These are phyloP conservation scores for Leccinum fallax DNA, from an alignment of 1,284 basidiomycete genomes.

Conservation along the genomic window DNA sequence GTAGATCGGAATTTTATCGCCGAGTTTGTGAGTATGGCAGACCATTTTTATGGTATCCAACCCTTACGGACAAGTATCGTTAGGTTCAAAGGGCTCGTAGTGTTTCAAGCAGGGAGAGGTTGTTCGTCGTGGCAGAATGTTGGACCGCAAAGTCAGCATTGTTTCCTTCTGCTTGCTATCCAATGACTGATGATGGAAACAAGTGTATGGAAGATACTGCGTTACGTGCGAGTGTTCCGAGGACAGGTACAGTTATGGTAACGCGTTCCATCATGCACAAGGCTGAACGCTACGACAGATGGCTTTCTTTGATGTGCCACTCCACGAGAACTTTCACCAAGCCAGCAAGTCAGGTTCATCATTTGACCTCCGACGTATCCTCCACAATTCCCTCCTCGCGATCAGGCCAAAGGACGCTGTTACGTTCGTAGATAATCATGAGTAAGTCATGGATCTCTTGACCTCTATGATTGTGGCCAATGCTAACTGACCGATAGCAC, in stretches of 20 bases:
- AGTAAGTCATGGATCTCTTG: constrained; percentile 48
- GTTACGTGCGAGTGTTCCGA: constrained; percentile 60
- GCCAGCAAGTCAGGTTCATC: constrained; percentile 60
- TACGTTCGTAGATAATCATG: constrained; percentile 84
- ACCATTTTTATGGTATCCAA: background rate
- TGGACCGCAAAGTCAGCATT: constrained; percentile 65
- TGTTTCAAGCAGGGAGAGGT: constrained; percentile 44
- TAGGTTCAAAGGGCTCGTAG: constrained; percentile 57
- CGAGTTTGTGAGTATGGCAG: constrained; percentile 55
- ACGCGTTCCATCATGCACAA: no score
- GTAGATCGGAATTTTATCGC: constrained; percentile 68
- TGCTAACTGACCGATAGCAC: constrained; percentile 43
- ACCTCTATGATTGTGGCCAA: background rate
- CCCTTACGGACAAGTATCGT: background rate
- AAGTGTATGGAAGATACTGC: constrained; percentile 54
- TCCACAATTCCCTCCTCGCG: constrained; percentile 60
- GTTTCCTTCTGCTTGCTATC: constrained; percentile 1
- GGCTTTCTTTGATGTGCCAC: constrained; percentile 73
- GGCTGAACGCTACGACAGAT: background rate
- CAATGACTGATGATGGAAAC: constrained; percentile 1
- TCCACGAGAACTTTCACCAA: constrained; percentile 70
- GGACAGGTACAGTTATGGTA: constrained; percentile 51
- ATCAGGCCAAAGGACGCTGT: constrained; percentile 69
- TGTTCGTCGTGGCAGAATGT: constrained; percentile 76
- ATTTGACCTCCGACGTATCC: constrained; percentile 68